Base-by-base conservation (phyloP, 2,329 filamentous ascomycete genomes). In the Fusarium xylarioides region DNA sequence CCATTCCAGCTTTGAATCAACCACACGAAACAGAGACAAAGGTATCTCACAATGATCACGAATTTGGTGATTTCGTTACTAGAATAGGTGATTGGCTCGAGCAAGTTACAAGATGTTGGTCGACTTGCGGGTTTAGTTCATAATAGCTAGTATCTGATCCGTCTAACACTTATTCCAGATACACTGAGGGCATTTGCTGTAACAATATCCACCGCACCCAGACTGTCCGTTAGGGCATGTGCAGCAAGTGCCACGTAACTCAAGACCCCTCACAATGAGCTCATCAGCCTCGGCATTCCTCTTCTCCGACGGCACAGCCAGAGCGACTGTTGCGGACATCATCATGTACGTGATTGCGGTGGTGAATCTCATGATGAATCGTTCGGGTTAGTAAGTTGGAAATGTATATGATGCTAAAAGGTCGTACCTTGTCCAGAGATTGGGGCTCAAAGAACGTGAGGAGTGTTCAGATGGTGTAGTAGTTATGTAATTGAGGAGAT, bases 391-490 rank as follows among this genome's bases (percentile, higher is more conserved):
- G 50, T 10, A n/a, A 37, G 10, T 37, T 11, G 14, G 12, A 15
- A 26, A 11, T 5, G 11, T 0, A 11, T n/a, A n/a, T n/a, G n/a
- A n/a, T n/a, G n/a, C n/a, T n/a, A n/a, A n/a, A n/a, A n/a, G n/a
- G n/a, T n/a, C n/a, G n/a, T 9, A n/a, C 50, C 23, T 38, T 2
- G 10, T n/a, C 3, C 16, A 2, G 2, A 37, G 7, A 1, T 9
- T 21, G 1, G 10, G 4, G 5, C 4, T 34, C 1, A n/a, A 23
- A 10, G 11, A 34, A 14, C 16, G 19, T 3, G 4, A n/a, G 16
- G 19, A 9, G 11, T 19, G 5, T 19, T 50, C 5, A 5, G 21
- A 50, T 23, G 0, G 19, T 16, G 6, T 0, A n/a, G 4, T 49
- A 6, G 1, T 23, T 5, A 19, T 52, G 5, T 21, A 4, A 8